Base-by-base conservation (phyloP, 495 filamentous ascomycete genomes). In the Lepidopterella palustris region DNA sequence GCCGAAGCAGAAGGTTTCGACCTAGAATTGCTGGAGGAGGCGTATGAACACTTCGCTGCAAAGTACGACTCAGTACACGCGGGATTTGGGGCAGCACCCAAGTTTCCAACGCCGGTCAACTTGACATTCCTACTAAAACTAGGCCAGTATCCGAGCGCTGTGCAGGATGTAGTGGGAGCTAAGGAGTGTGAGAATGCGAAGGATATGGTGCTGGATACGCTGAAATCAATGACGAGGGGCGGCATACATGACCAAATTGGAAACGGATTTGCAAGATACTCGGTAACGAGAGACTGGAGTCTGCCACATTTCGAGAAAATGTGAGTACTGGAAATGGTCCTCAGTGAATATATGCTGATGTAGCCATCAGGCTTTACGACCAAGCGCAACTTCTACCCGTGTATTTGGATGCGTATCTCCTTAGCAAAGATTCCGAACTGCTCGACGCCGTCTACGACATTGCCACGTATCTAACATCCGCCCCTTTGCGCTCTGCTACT, bases 291-390 rank as follows among this genome's bases (percentile, higher is more conserved):
- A 25, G 87, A 97, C 71, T 98, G 93, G 93, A 85, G 82, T 55
- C 72, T 98, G 40, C 93, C 93, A 24, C 92, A 96, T 68, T 98
- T 98, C 68, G 93, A 98, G 74, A 98, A 98, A 79, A 96, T 98
- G 89, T 72, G 45, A 59, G 70, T 60, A 11, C 40, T 15, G 5
- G 11, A 57, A 8, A 4, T 21, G 6, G 20, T 45, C 2, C 47
- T 5, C 6, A 45, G 25, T 18, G 25, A 11, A 3, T 25, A 21
- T 45, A n/a, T 2, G 5, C 42, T 57, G 10, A 57, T 57, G 21
- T 27, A 55, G 23, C 5, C 21, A n/a, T 25, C 23, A 74, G 72
- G 72, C 82, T 97, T 2, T 92, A 92, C 57, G 95, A 97, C 68
- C 92, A 98, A 64, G 89, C 87, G 6, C 87, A 97, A 61, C 81